phyloP scores from a whole-genome alignment of 208 protist genomes.

The Trypanosoma rangeli region DNA sequence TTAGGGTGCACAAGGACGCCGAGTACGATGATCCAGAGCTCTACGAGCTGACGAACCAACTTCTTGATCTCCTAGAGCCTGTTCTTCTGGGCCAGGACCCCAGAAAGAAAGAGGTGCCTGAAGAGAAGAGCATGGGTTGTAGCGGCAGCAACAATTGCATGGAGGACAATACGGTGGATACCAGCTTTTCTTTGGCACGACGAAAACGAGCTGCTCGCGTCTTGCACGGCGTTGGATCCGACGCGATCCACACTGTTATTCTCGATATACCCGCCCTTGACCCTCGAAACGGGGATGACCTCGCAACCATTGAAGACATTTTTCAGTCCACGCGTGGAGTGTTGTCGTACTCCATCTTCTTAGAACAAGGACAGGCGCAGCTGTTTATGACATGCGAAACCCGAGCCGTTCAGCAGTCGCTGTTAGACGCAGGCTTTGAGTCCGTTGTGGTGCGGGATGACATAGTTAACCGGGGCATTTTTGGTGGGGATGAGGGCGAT shows the following conservation, averaged over 20 bases:
- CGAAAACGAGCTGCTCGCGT: slow-evolving; percentile 15
- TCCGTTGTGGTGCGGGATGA: slow-evolving; percentile 57
- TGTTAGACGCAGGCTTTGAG: slow-evolving; percentile 53
- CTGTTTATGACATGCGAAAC: slow-evolving; percentile 59
- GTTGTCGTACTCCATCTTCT: slow-evolving; percentile 78
- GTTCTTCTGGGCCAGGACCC: slow-evolving; percentile 55
- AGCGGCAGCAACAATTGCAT: slow-evolving; percentile 11
- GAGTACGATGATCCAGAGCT: slow-evolving; percentile 84
- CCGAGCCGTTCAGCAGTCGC: slow-evolving; percentile 41
- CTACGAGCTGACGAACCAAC: slow-evolving; percentile 44
- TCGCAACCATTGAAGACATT: slow-evolving; percentile 79
- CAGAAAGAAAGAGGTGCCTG: slow-evolving; percentile 23
- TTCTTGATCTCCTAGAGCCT: slow-evolving; percentile 49
- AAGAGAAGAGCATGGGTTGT: not conserved
- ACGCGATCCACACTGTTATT: slow-evolving; percentile 57
- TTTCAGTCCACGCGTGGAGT: slow-evolving; percentile 80
- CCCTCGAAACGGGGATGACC: slow-evolving; percentile 44
- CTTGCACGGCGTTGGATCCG: slow-evolving; percentile 31
- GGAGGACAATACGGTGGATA: slow-evolving; percentile 11
- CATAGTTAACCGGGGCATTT: slow-evolving; percentile 19
- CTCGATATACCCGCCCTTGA: slow-evolving; percentile 79
- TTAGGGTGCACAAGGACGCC: slow-evolving; percentile 67
- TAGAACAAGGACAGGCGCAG: slow-evolving; percentile 52
- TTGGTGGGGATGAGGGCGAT: slow-evolving; percentile 28
- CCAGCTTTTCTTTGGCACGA: slow-evolving; percentile 3